phyloP scores from a whole-genome alignment of 1,284 basidiomycete species.

The Ceratobasidium sp. region DNA sequence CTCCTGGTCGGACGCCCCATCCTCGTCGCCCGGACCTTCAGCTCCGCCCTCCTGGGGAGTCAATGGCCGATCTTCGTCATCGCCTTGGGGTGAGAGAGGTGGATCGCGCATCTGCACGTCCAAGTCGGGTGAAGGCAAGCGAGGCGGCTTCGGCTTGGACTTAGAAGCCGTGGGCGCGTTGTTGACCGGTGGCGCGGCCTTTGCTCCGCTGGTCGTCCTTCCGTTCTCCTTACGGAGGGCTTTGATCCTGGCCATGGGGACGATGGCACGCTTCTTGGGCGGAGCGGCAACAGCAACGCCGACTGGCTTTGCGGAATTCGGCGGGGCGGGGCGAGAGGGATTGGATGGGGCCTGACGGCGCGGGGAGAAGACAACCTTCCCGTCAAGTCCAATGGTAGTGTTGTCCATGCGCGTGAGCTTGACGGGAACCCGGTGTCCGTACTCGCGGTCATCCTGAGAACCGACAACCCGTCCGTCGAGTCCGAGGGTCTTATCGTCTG shows the following conservation, averaged over 20 bases:
- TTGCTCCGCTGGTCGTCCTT: not conserved
- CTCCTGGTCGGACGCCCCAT: too few species aligned
- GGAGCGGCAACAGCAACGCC: not conserved
- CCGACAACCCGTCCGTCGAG: not conserved
- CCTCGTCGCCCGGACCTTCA: too few species aligned
- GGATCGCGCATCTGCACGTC: not conserved
- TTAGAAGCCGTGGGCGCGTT: not conserved
- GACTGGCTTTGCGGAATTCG: not conserved
- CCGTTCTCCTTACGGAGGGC: not conserved
- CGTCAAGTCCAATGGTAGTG: constrained; percentile 6
- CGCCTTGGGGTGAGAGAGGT: too few species aligned
- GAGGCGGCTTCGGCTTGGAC: not conserved
- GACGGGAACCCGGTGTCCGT: not conserved
- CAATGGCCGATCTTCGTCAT: too few species aligned
- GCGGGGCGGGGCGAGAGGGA: too few species aligned
- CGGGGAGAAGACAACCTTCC: not conserved
- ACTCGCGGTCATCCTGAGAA: not conserved
- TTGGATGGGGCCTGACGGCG: not conserved
- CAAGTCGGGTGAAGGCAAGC: not conserved
- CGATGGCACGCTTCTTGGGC: not conserved
- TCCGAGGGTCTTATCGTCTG: not conserved
- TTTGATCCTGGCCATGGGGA: not conserved
- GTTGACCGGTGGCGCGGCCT: not conserved
- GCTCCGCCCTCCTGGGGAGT: too few species aligned
- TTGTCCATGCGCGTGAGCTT: constrained; percentile 5